A percentile compares a stretch with the other conserved stretches of the same genome.
Evolutionary conservation across 768 basidiomycete species (phyloP).

Genomic region (Podaxis sp.): DNA sequence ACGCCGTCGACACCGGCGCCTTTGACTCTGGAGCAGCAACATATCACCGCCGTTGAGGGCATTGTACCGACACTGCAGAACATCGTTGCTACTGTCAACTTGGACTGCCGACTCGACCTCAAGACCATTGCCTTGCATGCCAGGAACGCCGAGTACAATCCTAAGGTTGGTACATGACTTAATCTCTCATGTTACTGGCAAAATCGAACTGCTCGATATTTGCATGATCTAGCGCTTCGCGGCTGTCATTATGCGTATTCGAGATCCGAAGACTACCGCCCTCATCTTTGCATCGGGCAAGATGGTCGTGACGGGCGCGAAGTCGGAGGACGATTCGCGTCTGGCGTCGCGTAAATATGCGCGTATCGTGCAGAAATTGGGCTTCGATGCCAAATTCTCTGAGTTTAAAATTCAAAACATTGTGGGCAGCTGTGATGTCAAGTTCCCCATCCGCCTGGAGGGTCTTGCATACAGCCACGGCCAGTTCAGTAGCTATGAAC

Average conservation of each 20-base stretch:
- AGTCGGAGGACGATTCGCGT: conserved; percentile 97
- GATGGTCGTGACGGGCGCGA: conserved; percentile 99
- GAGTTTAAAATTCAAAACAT: conserved; percentile 99
- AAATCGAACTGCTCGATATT: conserved; percentile 63
- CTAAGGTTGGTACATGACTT: conserved; percentile 83
- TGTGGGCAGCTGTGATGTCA: conserved; percentile 96
- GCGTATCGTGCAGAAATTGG: conserved; percentile 98
- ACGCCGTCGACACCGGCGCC: conserved; percentile 69
- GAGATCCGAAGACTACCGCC: conserved; percentile 99
- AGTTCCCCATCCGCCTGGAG: conserved; percentile 97
- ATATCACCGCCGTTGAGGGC: conserved; percentile 96
- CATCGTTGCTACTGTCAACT: conserved; percentile 98
- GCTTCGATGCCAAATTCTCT: conserved; percentile 98
- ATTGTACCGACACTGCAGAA: conserved; percentile 99
- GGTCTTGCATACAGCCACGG: conserved; percentile 98
- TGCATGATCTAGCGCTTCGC: conserved; percentile 90
- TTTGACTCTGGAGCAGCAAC: conserved; percentile 86
- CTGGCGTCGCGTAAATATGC: conserved; percentile 98
- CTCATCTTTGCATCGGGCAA: conserved; percentile 99
- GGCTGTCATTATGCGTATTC: conserved; percentile 99
- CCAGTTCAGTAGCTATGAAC: conserved; percentile 96
- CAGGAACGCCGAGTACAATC: conserved; percentile 98
- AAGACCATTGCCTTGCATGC: conserved; percentile 99
- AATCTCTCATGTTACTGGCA: conserved; percentile 43
- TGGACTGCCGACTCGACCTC: conserved; percentile 93